Base-by-base conservation (phyloP, 305 asterid species). In the Solanum hybrid region DNA sequence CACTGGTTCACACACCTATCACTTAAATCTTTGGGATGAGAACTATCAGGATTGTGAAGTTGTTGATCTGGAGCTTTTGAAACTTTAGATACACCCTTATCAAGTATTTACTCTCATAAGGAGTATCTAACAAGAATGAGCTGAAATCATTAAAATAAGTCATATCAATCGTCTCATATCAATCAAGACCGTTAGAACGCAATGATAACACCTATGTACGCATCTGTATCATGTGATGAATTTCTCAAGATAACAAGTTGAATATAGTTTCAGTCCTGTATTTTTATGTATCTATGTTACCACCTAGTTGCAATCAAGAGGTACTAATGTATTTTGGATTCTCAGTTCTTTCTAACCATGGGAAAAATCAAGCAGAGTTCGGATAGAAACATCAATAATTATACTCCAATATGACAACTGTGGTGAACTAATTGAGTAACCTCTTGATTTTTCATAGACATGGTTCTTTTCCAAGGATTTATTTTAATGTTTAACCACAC, bases 381-480 rank as follows among this genome's bases (percentile, higher is more conserved):
- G 75, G 10, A 40, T 89, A 73, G 92, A 82, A 87, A 90, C 88
- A 64, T 64, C 10, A 20, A 22, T 1, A 22, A 22, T 64, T 36
- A 88, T 35, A 88, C 86, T 91, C 95, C 94, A 92, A 77, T 75
- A 87, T 22, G 94, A 92, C 90, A 92, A 89, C 85, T 92, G 92
- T 10, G 91, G 90, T 77, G 90, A 60, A 76, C 92, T 42, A 81
- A 95, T 86, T 80, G 95, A 84, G 80, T 89, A 81, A 69, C 88
- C 92, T 56, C 69, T 56, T 17, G n/a, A 56, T 56, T 56, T 56
- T 56, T 7, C 69, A 7, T 56, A 17, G 10, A 56, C 69, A 56
- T 56, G 69, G 11, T 56, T 56, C 69, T 20, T 56, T 56, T 56
- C 24, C 69, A 56, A 17, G 24, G 24, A 56, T 56, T 17, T 17